Evolutionary conservation across 495 filamentous ascomycete genomes (phyloP).

Genomic region (Penicillium roqueforti): DNA sequence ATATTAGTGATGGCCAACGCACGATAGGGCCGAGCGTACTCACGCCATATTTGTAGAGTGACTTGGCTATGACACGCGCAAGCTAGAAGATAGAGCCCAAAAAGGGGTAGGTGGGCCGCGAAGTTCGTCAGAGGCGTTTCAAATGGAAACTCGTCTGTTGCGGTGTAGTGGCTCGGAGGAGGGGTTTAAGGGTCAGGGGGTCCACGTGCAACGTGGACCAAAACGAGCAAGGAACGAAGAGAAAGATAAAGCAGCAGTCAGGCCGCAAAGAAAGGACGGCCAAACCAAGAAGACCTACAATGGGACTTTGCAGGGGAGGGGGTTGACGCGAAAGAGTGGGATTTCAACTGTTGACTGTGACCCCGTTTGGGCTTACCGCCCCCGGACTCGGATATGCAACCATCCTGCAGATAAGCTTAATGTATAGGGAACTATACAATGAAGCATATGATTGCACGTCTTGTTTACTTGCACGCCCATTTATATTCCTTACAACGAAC

Average conservation of each 20-base stretch:
- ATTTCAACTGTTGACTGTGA: slow-evolving; percentile 13
- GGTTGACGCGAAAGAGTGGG: slow-evolving; percentile 6
- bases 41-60: slow-evolving; percentile 44
- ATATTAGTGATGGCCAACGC: slow-evolving; percentile 10
- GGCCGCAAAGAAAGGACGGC: slow-evolving; percentile 4
- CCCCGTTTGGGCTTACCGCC: slow-evolving; percentile 18
- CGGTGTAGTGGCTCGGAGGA: slow-evolving; percentile 14
- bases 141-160: slow-evolving; percentile 7
- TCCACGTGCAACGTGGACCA: slow-evolving; percentile 11
- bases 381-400: slow-evolving; percentile 10
- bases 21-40: slow-evolving; percentile 24
- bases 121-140: slow-evolving; percentile 11
- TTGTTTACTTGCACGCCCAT: not conserved
- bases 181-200: slow-evolving; percentile 29
- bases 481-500: not conserved
- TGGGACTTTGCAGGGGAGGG: not conserved
- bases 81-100: slow-evolving; percentile 19
- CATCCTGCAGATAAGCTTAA: slow-evolving; percentile 10
- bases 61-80: not conserved
- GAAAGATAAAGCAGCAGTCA: slow-evolving; percentile 1
- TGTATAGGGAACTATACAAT: slow-evolving; percentile 1
- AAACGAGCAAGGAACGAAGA: slow-evolving; percentile 4
- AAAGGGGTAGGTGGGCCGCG: slow-evolving; percentile 27
- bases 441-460: not conserved
- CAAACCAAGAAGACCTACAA: not conserved